phyloP scores from a whole-genome alignment of 2,329 filamentous ascomycete species.

The Thermoascus crustaceus region DNA sequence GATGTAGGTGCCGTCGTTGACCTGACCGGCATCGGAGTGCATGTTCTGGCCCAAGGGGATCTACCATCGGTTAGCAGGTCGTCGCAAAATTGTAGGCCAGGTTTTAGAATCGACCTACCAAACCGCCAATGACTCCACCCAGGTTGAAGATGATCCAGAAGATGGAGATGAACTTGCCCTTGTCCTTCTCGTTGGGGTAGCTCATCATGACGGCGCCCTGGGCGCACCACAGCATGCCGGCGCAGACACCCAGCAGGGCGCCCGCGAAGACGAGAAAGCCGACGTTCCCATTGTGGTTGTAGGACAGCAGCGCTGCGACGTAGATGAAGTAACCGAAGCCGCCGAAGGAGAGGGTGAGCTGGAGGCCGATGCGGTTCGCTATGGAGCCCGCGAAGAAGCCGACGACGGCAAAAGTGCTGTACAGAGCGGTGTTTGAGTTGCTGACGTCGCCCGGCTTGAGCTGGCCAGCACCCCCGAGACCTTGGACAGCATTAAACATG shows the following conservation, averaged over 20 bases:
- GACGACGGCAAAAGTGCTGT: conserved; percentile 61
- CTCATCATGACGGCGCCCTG: conserved; percentile 58
- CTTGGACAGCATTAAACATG: conserved; percentile 62
- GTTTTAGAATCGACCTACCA: conserved; percentile 39
- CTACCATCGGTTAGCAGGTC: conserved; percentile 14
- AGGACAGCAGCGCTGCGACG: conserved; percentile 41
- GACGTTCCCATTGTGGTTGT: conserved; percentile 42
- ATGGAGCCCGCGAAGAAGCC: conserved; percentile 54
- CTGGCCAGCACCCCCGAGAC: conserved; percentile 58
- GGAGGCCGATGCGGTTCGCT: conserved; percentile 38
- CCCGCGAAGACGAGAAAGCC: conserved; percentile 44
- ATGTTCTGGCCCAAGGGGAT: conserved; percentile 41
- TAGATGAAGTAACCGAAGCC: conserved; percentile 44
- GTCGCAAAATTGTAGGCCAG: too few species aligned
- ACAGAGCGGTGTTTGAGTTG: conserved; percentile 62
- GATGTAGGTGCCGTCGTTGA: conserved; percentile 71
- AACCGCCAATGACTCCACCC: conserved; percentile 76
- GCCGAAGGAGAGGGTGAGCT: conserved; percentile 37
- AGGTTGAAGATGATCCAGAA: conserved; percentile 97
- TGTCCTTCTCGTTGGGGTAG: conserved; percentile 71
- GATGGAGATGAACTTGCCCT: conserved; percentile 80
- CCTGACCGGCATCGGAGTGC: conserved; percentile 31
- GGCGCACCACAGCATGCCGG: conserved; percentile 43
- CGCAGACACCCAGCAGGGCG: conserved; percentile 42
- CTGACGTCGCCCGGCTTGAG: conserved; percentile 52